phyloP scores from a whole-genome alignment of 208 protist genomes.

The Naegleria gruberi region DNA sequence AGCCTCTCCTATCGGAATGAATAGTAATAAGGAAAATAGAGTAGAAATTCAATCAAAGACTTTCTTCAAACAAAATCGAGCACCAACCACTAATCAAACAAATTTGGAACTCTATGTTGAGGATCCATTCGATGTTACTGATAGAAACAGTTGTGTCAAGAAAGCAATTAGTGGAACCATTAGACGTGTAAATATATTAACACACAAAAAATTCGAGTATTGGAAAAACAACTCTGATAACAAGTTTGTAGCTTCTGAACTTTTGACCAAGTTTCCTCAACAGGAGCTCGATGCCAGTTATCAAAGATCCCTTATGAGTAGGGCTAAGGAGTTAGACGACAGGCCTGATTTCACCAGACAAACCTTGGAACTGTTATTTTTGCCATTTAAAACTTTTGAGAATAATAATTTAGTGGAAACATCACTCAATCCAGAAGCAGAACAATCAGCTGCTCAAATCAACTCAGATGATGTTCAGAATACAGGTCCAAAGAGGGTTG shows the following conservation, averaged over 20 bases:
- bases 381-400: background rate
- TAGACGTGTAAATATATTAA: background rate
- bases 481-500: background rate
- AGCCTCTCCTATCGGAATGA: background rate
- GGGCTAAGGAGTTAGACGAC: background rate
- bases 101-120: background rate
- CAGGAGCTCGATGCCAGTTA: background rate
- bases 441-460: background rate
- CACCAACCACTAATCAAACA: too few relatives aligned
- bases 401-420: background rate
- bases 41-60: too few relatives aligned
- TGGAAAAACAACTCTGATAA: background rate
- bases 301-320: background rate
- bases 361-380: background rate
- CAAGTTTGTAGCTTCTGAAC: background rate
- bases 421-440: background rate
- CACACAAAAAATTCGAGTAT: background rate
- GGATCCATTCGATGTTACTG: background rate
- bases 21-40: too few relatives aligned
- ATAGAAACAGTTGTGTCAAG: background rate
- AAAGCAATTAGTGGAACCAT: background rate
- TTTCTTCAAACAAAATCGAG: too few relatives aligned
- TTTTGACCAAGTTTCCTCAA: background rate
- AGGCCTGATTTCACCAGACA: background rate
- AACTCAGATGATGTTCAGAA: background rate